Evolutionary conservation across 257 asterid genomes (phyloP), one percentile per base, ranked within the genome.

Genomic region (Verbena officinalis): DNA sequence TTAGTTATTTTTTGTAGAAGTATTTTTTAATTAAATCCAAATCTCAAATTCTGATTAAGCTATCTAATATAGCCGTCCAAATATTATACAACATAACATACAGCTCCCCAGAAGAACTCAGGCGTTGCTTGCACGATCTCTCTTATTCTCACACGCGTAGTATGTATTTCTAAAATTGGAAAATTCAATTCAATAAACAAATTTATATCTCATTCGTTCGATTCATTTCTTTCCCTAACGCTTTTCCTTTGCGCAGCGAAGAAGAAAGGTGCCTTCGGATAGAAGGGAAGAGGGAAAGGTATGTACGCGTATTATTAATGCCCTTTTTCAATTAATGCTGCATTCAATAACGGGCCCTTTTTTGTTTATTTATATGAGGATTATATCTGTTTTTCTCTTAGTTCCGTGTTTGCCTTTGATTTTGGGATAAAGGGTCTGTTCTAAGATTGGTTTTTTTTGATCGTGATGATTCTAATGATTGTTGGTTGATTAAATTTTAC

Each of bases 51-150:
- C n/a, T n/a, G n/a, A n/a, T n/a, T n/a, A n/a, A n/a, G n/a, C n/a
- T n/a, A n/a, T n/a, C n/a, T n/a, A n/a, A n/a, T n/a, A n/a, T n/a
- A n/a, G n/a, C n/a, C 82, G 79, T 78, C 78, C 54, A 58, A 71
- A 70, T 59, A 69, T 20, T 53, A 15, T 64, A 57, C 56, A 77
- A 48, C 64, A 66, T 21, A 23, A 43, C 31, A 40, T 15, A 58
- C 51, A 72, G 62, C 46, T 59, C 71, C 62, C 54, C 42, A 27
- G 45, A 66, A 27, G 45, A 66, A 27, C 27, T 67, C 33, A 11
- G 77, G 68, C 75, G 81, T 79, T 80, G 87, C 87, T 75, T 78
- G 78, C 84, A 83, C 89, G 94, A 79, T 73, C 88, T 64, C 78
- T 72, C 43, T 65, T 8, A 14, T 33, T 55, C 30, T 6, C 24